Conservation (phyloP, 2,329 filamentous ascomycete species). For the Pseudogymnoascus sp. region DNA sequence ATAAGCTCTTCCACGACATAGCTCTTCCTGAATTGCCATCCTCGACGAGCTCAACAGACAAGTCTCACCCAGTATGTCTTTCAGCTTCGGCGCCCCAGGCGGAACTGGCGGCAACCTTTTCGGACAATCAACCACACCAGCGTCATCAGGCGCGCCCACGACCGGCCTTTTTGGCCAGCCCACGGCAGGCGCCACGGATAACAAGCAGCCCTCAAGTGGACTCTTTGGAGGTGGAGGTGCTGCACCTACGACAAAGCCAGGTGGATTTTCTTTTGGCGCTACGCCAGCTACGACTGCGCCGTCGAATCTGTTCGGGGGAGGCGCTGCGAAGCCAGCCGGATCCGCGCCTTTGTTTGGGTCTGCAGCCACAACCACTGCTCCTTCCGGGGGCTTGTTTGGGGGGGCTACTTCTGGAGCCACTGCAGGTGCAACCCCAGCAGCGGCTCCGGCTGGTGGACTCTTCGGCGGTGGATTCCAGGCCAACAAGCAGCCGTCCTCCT, state of each 20-base stretch:
- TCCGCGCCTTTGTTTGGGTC: slow-evolving; percentile 21
- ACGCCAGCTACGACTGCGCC: slow-evolving; percentile 11
- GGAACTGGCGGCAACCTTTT: slow-evolving; percentile 6
- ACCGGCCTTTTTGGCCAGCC: slow-evolving; percentile 26
- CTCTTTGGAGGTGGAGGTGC: slow-evolving; percentile 13
- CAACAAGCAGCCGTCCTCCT: slow-evolving; percentile 12
- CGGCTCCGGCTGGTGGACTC: slow-evolving; percentile 24
- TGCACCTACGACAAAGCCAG: not conserved
- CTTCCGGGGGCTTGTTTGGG: slow-evolving; percentile 20
- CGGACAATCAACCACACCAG: slow-evolving; percentile 10
- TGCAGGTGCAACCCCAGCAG: slow-evolving; percentile 11
- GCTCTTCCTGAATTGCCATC: not conserved
- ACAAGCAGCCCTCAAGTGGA: not conserved
- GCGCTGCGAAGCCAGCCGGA: not conserved
- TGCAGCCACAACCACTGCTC: slow-evolving; percentile 22
- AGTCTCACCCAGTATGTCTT: slow-evolving; percentile 23
- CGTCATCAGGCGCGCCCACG: slow-evolving; percentile 19
- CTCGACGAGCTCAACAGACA: not conserved
- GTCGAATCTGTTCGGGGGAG: slow-evolving; percentile 7
- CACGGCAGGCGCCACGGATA: slow-evolving; percentile 5
- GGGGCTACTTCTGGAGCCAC: not conserved
- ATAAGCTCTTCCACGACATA: not conserved
- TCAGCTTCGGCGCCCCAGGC: slow-evolving; percentile 26
- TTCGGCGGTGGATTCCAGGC: slow-evolving; percentile 20
- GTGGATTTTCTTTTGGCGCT: slow-evolving; percentile 8